Conservation (phyloP, 2,329 filamentous ascomycete species). For the Teratosphaeria pseudoeucalypti region DNA sequence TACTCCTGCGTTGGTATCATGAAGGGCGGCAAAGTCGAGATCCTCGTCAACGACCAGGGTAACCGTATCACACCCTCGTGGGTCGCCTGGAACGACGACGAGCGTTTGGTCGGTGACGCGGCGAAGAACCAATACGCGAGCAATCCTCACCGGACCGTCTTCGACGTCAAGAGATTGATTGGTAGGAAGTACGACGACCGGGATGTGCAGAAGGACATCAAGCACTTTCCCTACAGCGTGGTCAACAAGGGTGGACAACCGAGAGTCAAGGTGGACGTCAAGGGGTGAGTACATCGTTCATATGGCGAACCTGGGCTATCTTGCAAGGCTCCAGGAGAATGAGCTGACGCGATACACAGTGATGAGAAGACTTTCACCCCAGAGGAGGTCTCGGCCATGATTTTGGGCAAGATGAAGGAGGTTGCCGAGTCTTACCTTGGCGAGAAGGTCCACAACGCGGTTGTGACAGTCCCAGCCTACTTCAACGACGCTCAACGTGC, state of each 20-base stretch:
- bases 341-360: conserved; percentile 13
- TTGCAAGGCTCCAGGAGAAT: too few species aligned
- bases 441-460: conserved; percentile 87
- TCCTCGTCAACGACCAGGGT: conserved; percentile 92
- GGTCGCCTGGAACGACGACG: conserved; percentile 69
- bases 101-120: conserved; percentile 92
- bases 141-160: conserved; percentile 41
- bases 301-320: too few species aligned
- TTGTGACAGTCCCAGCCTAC: conserved; percentile 95
- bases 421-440: conserved; percentile 87
- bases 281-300: conserved; percentile 31
- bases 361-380: conserved; percentile 64
- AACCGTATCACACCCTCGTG: conserved; percentile 79
- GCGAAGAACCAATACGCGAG: conserved; percentile 78
- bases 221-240: conserved; percentile 98
- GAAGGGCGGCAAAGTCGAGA: conserved; percentile 90
- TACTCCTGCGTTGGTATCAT: conserved; percentile 85
- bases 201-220: conserved; percentile 84
- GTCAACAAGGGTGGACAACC: conserved; percentile 85
- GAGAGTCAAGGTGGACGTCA: conserved; percentile 63
- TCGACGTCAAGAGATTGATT: conserved; percentile 42
- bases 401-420: conserved; percentile 87
- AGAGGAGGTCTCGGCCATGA: conserved; percentile 72
- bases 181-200: conserved; percentile 47
- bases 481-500: conserved; percentile 99